A percentile compares a stretch with the other conserved stretches of the same genome.
These are phyloP conservation scores for Irpex rosettiformis DNA, from an alignment of 1,284 basidiomycete genomes.

Conservation along the genomic window DNA sequence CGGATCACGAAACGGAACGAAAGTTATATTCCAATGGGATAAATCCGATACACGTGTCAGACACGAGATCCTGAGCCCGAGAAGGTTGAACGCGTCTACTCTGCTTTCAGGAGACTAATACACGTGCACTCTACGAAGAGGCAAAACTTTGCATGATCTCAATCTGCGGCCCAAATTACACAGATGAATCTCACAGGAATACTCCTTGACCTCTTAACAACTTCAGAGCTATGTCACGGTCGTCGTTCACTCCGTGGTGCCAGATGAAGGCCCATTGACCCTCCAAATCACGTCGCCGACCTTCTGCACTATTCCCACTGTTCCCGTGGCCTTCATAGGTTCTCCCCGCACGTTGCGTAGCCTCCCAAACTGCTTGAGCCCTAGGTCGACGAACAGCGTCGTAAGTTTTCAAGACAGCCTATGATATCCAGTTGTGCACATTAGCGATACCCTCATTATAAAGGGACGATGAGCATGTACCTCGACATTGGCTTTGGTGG, in stretches of 20 bases:
- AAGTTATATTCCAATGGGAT: too few species aligned
- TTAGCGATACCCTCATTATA: not conserved
- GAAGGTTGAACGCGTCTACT: too few species aligned
- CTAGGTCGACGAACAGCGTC: conserved; percentile 12
- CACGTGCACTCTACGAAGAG: too few species aligned
- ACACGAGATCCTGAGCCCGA: too few species aligned
- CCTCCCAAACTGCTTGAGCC: conserved; percentile 15
- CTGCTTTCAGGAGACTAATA: too few species aligned
- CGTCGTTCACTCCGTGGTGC: not conserved
- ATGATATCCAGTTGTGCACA: not conserved
- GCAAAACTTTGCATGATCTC: too few species aligned
- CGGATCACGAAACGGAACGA: not conserved
- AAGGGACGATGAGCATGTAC: conserved; percentile 30
- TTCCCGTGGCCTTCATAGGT: conserved; percentile 12
- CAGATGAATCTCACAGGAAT: not conserved
- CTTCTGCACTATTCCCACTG: not conserved
- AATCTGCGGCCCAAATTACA: too few species aligned
- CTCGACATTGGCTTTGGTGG: conserved; percentile 40
- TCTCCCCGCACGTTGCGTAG: conserved; percentile 5
- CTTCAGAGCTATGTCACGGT: not conserved
- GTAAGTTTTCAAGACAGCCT: conserved; percentile 10
- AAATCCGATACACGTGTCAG: too few species aligned
- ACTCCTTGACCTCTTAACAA: not conserved
- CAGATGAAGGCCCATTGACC: conserved; percentile 1
- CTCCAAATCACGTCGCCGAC: not conserved